Evolutionary conservation across 208 protist genomes (phyloP), one percentile per base, ranked within the genome.

Genomic region (Trypanosomatidae sp.): DNA sequence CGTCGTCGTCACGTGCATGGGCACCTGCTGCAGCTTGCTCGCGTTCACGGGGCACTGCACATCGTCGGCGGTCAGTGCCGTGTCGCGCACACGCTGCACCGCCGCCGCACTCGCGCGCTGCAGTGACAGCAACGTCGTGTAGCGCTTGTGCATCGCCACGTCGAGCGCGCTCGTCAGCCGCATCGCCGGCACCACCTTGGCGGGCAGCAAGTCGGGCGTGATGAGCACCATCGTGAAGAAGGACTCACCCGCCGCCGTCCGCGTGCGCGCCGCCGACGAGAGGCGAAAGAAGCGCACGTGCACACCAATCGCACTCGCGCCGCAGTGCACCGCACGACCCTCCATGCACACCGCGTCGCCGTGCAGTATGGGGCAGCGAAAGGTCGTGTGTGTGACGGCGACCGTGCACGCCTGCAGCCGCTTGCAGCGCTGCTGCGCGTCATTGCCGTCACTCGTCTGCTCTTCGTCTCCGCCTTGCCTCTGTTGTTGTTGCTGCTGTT

Each of bases 221-320:
- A 95, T 88, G 46, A 71, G 56, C 22, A 90, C 81, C 82, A 95
- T 92, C 16, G 83, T 86, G 46, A 91, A 92, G 52, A 85, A 92
- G 23, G 77, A 80, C 53, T 90, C 68, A 1, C 78, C 82, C 11
- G 68, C 70, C n/a, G 50, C 48, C 15, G 64, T 71, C 58, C 83
- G 73, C 6, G 37, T 55, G 35, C 71, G 56, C 13, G 78, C 79
- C 27, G 73, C 71, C 10, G 76, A 66, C 11, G 75, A 84, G 6
- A 47, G 59, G 11, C 87, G 71, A 58, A 62, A 85, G 47, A 88
- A 75, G 23, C 68, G 68, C 33, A 90, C 86, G 54, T 88, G 70
- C 39, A 95, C 64, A 11, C 79, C 83, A 33, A 95, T 47, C 0
- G 82, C 90, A 61, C 70, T 85, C 18, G 58, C 68, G 18, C 87